Conservation (phyloP, 1,139 yeast genomes). For the Lodderomyces elongisporus region DNA sequence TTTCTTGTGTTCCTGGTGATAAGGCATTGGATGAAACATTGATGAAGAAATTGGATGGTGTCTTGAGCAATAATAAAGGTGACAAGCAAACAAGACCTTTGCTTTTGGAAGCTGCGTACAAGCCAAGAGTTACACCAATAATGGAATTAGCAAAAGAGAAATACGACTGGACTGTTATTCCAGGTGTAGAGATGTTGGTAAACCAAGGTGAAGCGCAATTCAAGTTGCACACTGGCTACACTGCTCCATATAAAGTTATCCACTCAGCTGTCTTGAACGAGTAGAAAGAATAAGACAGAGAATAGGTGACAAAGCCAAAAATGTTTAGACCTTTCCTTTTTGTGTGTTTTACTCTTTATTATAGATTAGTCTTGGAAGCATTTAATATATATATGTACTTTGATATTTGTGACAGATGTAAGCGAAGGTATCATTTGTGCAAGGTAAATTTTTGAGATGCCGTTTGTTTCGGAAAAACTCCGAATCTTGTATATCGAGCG, state of each 20-base stretch:
- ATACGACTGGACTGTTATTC: slow-evolving; percentile 65
- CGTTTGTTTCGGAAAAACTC: too few relatives aligned
- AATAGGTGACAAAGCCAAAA: not conserved
- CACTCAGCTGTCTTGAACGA: slow-evolving; percentile 51
- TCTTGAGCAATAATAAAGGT: slow-evolving; percentile 39
- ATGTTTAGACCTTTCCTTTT: too few relatives aligned
- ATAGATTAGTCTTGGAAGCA: too few relatives aligned
- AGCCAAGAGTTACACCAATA: slow-evolving; percentile 78
- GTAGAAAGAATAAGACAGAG: slow-evolving; percentile 4
- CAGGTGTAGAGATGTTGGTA: slow-evolving; percentile 88
- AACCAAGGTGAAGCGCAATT: slow-evolving; percentile 92
- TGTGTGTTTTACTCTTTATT: too few relatives aligned
- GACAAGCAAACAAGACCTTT: slow-evolving; percentile 37
- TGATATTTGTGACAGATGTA: too few relatives aligned
- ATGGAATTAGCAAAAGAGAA: slow-evolving; percentile 67
- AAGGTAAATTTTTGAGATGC: too few relatives aligned
- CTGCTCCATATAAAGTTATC: slow-evolving; percentile 57
- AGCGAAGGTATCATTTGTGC: too few relatives aligned
- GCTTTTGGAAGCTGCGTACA: slow-evolving; percentile 88
- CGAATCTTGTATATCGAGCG: too few relatives aligned
- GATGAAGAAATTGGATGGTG: slow-evolving; percentile 39
- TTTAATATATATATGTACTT: too few relatives aligned
- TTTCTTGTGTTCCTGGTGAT: slow-evolving; percentile 89
- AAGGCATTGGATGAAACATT: slow-evolving; percentile 59
- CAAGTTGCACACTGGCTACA: slow-evolving; percentile 66